Evolutionary conservation across 2,329 filamentous ascomycete species (phyloP), one percentile per base, ranked within the genome.

Genomic region (Aspergillus amoenus): DNA sequence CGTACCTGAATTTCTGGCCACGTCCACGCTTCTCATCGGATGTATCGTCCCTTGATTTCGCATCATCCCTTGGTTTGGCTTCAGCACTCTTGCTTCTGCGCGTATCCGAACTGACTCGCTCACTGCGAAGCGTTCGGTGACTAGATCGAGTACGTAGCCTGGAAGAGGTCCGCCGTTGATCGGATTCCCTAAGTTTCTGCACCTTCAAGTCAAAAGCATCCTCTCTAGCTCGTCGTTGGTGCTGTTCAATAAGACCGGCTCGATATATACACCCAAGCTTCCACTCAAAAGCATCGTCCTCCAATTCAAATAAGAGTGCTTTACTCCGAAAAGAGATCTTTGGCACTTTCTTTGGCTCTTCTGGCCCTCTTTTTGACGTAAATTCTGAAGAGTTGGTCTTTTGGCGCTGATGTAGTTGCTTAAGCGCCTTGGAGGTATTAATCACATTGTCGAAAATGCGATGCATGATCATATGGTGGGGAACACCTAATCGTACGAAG

Each of bases 261-360:
- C 93, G 87, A 72, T 97, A 99, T 51, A 99, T 99, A 69, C 92
- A 87, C 15, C 93, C 91, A 9, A 99, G 80, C 71, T 97, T 97
- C 90, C 93, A 99, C 72, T 99, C 94, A 68, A 99, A 99, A 0
- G 91, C 88, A 49, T 94, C 93, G 71, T 99, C 94, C 75, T 99
- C 94, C 37, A 99, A 81, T 69, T 97, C 93, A 58, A 99, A 93
- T 2, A 96, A 77, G 22, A 99, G 81, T 5, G 89, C 90, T 66
- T 90, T 89, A 54, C 88, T 89, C 51, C 92, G 86, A 9, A 99
- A 64, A 0, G 92, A 93, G 21, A 99, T 80, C 68, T 90, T 93
- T 1, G 94, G 94, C 0, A 99, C 87, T 45, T 85, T 80, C 71
- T 95, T 97, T 0, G 95, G 91, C 0, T 83, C 88, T 73, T 96